Evolutionary conservation across 1,139 yeast genomes (phyloP), one percentile per base, ranked within the genome.

Genomic region (Trichomonascaceae sp.): DNA sequence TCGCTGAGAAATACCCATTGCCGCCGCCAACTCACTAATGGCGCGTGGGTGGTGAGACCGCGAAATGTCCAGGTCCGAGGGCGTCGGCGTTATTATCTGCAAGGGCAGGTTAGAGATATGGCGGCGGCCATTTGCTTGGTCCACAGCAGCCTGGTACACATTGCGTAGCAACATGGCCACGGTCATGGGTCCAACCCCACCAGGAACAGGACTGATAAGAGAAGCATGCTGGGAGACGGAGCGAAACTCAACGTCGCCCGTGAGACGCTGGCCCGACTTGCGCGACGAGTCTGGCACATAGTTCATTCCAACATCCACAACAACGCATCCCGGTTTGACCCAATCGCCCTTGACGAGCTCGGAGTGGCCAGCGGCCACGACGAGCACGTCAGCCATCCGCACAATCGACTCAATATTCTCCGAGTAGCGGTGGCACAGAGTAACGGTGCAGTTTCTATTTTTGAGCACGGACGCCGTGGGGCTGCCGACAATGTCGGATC

Each of bases 161-260:
- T 89, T 89, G 49, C 78, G 78, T 54, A 87, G 71, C 37, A 89
- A 70, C 80, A 85, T 82, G 30, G 97, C 96, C 33, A 89, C 97
- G 8, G 98, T 89, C 97, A 89, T 89, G 47, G 98, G 98, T 31
- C 98, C 98, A 40, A 89, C 98, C 44, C 98, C 98, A 52, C 98
- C 98, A 34, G 98, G 98, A 41, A 89, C 98, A n/a, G 98, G 98
- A 16, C 98, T 89, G 52, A 89, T 71, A 54, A 70, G 67, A 23
- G 77, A 66, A 15, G 93, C 95, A 37, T 69, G 72, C 37, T 69
- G 62, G 33, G 68, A 52, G 33, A 85, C 85, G 15, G 73, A 61
- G 33, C 67, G 77, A 48, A 71, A 87, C 44, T 87, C 94, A 41
- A 87, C 95, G 56, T 89, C 98, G 40, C 98, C 98, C 34, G 84